phyloP scores from a whole-genome alignment of 768 basidiomycete species.

The Panaeolus papilionaceus region DNA sequence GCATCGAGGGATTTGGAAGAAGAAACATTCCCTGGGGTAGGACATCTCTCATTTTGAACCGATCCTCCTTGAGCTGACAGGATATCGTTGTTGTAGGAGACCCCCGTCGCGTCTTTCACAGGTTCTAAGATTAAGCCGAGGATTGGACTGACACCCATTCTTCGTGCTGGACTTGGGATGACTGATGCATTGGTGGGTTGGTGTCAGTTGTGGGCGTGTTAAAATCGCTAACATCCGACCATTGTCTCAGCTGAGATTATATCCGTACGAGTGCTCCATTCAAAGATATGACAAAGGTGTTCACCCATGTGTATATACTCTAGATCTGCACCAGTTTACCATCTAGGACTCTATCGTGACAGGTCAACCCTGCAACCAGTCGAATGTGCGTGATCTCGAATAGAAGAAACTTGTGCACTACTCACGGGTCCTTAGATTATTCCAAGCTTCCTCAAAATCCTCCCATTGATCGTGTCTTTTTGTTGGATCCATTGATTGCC shows the following conservation, averaged over 20 bases:
- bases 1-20: conserved; percentile 74
- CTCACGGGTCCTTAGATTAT: conserved; percentile 61
- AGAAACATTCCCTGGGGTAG: conserved; percentile 67
- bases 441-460: conserved; percentile 84
- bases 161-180: conserved; percentile 95
- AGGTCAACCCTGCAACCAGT: conserved; percentile 89
- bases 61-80: not conserved
- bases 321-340: conserved; percentile 85
- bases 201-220: conserved; percentile 14
- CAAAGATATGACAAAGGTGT: not conserved
- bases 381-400: conserved; percentile 61
- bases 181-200: conserved; percentile 72
- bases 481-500: conserved; percentile 92
- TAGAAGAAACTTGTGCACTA: not conserved
- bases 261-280: conserved; percentile 58
- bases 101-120: conserved; percentile 81
- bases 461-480: conserved; percentile 82
- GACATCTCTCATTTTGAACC: conserved; percentile 27
- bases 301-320: not conserved
- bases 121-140: conserved; percentile 78
- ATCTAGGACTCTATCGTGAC: conserved; percentile 89
- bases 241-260: conserved; percentile 63
- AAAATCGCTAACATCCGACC: not conserved
- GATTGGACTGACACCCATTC: conserved; percentile 88
- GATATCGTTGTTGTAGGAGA: conserved; percentile 52